Evolutionary conservation across 192 early-diverging fungal species (phyloP), one percentile per base, ranked within the genome.

Genomic region (Coemansia brasiliensis): DNA sequence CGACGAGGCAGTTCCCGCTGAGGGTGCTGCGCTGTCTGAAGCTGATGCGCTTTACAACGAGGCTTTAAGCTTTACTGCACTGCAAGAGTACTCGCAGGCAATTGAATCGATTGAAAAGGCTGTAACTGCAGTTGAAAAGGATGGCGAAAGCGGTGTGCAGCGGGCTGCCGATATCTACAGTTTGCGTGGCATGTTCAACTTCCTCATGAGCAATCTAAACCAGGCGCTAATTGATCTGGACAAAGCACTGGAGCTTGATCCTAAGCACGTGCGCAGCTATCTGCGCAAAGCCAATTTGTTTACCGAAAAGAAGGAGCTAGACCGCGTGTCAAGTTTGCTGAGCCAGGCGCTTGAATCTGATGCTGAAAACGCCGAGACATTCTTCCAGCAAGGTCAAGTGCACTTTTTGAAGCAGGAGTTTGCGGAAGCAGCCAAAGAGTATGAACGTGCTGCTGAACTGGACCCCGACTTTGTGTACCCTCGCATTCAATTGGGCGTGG

Each of bases 401-500:
- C 64, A 61, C 60, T 95, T 95, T 63, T 84, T 98, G 45, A 93
- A 87, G 59, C 84, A 84, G 44, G 86, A 96, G 57, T 89, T 89
- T 59, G 74, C 79, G 13, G 83, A 82, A 9, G 94, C 94, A 17
- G 82, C 92, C 44, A 84, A 87, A 25, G 92, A 98, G 64, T 99
- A 96, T 69, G 79, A 76, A 49, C 84, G 90, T 41, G 87, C 86
- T 18, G 83, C 94, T 35, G 75, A 84, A 48, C 82, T 97, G 22
- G 92, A 98, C 61, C 74, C 78, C 17, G 78, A 81, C 20, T 92
- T 92, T 65, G 88, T 98, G 3, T 96, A 91, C 61, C 88, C 91
- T 7, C 88, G 96, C 63, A 95, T 99, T 56, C 96, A 99, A 81
- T 74, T 95, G 27, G 95, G 88, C 38, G 92, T 98, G 39, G 84